Evolutionary conservation across 2,329 filamentous ascomycete species (phyloP), one percentile per base, ranked within the genome.

Genomic region (Penicillium sp.): DNA sequence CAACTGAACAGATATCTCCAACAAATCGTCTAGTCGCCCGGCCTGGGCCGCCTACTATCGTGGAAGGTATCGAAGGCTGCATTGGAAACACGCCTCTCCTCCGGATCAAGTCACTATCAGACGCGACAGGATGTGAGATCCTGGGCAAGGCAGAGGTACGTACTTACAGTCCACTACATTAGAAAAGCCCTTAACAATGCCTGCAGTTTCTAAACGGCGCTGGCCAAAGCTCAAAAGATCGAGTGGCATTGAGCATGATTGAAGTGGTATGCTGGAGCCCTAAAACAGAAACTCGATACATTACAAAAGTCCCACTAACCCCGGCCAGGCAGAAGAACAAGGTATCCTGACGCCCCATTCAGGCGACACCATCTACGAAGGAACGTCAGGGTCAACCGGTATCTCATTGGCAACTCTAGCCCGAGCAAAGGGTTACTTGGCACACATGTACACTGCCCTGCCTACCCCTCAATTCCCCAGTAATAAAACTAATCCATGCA

Each of bases 281-380:
- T 13, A 29, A 19, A 12, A 7, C 28, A 40, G 7, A 7, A 28
- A n/a, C 25, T 5, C 11, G 14, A 10, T 39, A 1, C 8, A 44
- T 16, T 27, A 36, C 22, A 3, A 13, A 22, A 37, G 16, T 12
- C 46, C 39, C 44, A 54, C 57, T 58, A 14, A 42, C n/a, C 2
- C 33, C 11, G 39, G 28, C 25, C 73, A 84, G 68, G 93, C 91
- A 36, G 93, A 99, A 76, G 79, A 82, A 53, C 74, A 80, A 41
- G 90, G 90, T 2, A 76, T 91, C 14, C 73, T 99, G 38, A 80
- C 78, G 0, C 92, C 93, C 0, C 77, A 87, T 58, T 84, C 87
- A 18, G 92, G 92, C 53, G 93, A 99, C 69, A 95, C 88, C 36
- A 90, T 99, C 63, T 99, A 97, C 71, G 93, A 99, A 75, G 93